These are phyloP conservation scores for Pleurotus giganteus DNA, from an alignment of 768 basidiomycete species.

Conservation along the genomic window DNA sequence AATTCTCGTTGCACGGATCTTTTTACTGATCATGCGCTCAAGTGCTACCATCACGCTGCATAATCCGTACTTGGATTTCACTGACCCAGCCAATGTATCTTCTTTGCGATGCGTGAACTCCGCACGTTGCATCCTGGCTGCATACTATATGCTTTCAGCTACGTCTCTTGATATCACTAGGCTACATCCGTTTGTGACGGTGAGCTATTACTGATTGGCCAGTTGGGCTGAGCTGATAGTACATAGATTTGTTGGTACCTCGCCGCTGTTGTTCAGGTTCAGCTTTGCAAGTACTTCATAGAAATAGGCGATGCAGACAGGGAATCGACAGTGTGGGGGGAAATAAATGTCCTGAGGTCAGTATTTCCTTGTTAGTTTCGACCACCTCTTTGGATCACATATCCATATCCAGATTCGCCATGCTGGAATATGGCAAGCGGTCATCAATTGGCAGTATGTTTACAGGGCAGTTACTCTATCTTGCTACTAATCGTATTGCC, in stretches of 20 bases:
- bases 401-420: conserved; percentile 58
- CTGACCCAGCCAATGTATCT: conserved; percentile 61
- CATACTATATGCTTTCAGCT: conserved; percentile 76
- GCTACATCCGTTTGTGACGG: conserved; percentile 80
- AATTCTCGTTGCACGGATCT: background rate
- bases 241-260: conserved; percentile 89
- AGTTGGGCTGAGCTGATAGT: conserved; percentile 5
- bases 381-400: background rate
- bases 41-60: conserved; percentile 89
- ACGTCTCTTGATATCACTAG: conserved; percentile 80
- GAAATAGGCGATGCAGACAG: conserved; percentile 72
- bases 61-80: conserved; percentile 79
- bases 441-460: conserved; percentile 81
- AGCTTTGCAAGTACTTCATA: conserved; percentile 83
- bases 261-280: conserved; percentile 83
- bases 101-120: conserved; percentile 74
- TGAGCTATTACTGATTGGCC: conserved; percentile 30
- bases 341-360: conserved; percentile 81
- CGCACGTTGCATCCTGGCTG: conserved; percentile 68
- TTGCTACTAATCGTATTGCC: conserved; percentile 8
- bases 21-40: conserved; percentile 12
- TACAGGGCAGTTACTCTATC: background rate
- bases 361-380: conserved; percentile 13
- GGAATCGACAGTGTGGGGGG: conserved; percentile 82
- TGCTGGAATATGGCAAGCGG: conserved; percentile 76